Conservation (phyloP, 2,329 filamentous ascomycete genomes). For the Cordyceps farinosa region DNA sequence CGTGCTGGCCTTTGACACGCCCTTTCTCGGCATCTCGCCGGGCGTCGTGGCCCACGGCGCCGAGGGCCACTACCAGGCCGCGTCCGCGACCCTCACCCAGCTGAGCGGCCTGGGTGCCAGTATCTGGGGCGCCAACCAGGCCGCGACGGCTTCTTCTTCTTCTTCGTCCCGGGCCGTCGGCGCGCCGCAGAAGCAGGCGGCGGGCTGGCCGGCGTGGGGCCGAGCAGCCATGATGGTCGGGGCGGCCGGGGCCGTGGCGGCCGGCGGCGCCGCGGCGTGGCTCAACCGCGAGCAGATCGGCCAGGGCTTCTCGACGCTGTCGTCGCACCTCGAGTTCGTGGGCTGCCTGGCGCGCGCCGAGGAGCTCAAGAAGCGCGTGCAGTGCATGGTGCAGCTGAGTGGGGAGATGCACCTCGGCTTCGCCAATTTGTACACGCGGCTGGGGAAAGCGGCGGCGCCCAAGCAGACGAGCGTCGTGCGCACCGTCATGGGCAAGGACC, state of each 20-base stretch:
- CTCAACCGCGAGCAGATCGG: slow-evolving; percentile 76
- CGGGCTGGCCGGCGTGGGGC: slow-evolving; percentile 74
- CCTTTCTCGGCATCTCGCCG: slow-evolving; percentile 77
- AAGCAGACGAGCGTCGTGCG: slow-evolving; percentile 51
- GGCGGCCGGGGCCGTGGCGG: slow-evolving; percentile 76
- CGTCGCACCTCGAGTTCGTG: slow-evolving; percentile 90
- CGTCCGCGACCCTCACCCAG: slow-evolving; percentile 64
- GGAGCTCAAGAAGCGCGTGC: slow-evolving; percentile 72
- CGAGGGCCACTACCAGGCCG: slow-evolving; percentile 78
- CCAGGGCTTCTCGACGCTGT: slow-evolving; percentile 75
- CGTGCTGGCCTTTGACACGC: slow-evolving; percentile 90
- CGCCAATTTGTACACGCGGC: slow-evolving; percentile 79
- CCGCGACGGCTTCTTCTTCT: slow-evolving; percentile 23
- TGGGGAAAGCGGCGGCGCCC: slow-evolving; percentile 64
- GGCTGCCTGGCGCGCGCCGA: slow-evolving; percentile 81
- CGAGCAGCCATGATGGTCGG: slow-evolving; percentile 83
- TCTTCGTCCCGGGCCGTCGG: slow-evolving; percentile 18
- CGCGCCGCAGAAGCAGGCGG: slow-evolving; percentile 20
- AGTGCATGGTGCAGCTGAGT: slow-evolving; percentile 62
- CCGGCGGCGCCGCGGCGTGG: slow-evolving; percentile 81
- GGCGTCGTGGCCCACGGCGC: slow-evolving; percentile 83
- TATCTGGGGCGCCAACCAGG: slow-evolving; percentile 56
- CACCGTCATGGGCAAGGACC: slow-evolving; percentile 61
- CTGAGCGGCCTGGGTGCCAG: slow-evolving; percentile 63
- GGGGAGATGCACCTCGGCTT: slow-evolving; percentile 69